phyloP scores from a whole-genome alignment of 1,284 basidiomycete species.

The Pyrrhoderma lamaoense region DNA sequence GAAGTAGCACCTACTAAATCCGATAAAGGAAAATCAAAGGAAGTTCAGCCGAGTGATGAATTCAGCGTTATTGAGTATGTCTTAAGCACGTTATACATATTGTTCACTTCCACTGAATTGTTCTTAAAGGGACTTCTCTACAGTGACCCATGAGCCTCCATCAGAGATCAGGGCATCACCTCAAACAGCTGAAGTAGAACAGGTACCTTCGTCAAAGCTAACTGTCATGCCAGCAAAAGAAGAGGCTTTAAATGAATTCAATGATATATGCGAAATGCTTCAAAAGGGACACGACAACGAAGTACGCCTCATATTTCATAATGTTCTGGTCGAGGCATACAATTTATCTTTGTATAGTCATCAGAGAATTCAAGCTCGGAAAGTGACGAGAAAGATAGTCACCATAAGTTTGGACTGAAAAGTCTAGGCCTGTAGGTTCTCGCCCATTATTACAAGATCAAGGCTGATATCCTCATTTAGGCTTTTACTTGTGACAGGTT shows the following conservation, averaged over 20 bases:
- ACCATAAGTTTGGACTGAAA: not conserved
- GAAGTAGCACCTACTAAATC: not conserved
- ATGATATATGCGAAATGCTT: not conserved
- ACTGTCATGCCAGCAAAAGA: not conserved
- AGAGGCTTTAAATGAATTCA: not conserved
- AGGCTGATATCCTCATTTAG: conserved; percentile 25
- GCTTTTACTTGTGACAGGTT: conserved; percentile 56
- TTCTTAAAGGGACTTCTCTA: too few relatives aligned
- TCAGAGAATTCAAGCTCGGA: not conserved
- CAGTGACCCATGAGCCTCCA: too few relatives aligned
- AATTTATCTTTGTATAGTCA: not conserved
- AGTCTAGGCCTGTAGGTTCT: not conserved
- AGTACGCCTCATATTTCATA: not conserved
- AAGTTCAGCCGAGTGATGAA: not conserved
- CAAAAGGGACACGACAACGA: conserved; percentile 33
- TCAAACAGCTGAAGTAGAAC: too few relatives aligned
- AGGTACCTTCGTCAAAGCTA: not conserved
- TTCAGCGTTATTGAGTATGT: conserved; percentile 19
- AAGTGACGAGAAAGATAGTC: not conserved
- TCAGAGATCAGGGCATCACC: too few relatives aligned
- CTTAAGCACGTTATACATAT: not conserved
- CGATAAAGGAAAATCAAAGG: conserved; percentile 15
- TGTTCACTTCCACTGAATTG: too few relatives aligned
- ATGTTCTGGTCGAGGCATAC: not conserved
- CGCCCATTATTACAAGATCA: not conserved